Percentiles rank a stretch among this genome's conserved stretches.
Conservation (phyloP, 2,329 filamentous ascomycete genomes). For the Aspergillus latus region DNA sequence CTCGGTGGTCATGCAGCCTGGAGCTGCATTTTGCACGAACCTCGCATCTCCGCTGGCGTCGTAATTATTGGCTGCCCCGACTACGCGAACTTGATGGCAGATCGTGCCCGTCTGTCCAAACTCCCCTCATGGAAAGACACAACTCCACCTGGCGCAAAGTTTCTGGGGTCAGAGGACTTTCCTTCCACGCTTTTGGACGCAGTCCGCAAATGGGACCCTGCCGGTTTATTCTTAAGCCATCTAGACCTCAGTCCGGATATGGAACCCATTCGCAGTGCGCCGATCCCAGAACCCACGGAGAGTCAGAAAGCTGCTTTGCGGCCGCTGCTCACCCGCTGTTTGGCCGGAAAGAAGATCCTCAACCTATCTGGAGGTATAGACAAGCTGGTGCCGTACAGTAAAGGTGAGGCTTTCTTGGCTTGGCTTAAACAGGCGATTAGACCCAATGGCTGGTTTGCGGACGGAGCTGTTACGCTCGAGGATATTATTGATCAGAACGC, state of each 20-base stretch:
- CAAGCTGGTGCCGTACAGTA: constrained; percentile 61
- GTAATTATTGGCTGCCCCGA: constrained; percentile 88
- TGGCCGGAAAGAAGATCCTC: constrained; percentile 56
- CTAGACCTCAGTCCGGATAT: constrained; percentile 24
- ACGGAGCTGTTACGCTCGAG: constrained; percentile 54
- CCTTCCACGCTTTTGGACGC: constrained; percentile 65
- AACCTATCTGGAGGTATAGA: constrained; percentile 57
- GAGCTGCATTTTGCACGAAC: constrained; percentile 77
- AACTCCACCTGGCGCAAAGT: constrained; percentile 58
- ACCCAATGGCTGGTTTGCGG: constrained; percentile 49
- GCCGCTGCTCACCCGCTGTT: constrained; percentile 42
- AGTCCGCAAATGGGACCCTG: constrained; percentile 70
- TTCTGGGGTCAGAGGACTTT: constrained; percentile 77
- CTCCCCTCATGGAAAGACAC: constrained; percentile 59
- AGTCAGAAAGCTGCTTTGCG: constrained; percentile 46
- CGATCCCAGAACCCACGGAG: constrained; percentile 40
- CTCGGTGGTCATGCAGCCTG: constrained; percentile 86
- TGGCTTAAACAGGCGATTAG: constrained; percentile 53
- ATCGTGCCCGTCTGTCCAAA: constrained; percentile 73
- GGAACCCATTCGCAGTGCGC: constrained; percentile 29
- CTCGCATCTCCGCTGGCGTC: constrained; percentile 73
- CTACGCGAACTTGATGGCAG: constrained; percentile 74
- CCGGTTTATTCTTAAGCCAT: constrained; percentile 66
- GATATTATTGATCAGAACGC: constrained; percentile 58
- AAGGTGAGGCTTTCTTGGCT: constrained; percentile 56